Conservation (phyloP, 495 filamentous ascomycete species). For the Friedmanniomyces endolithicus region DNA sequence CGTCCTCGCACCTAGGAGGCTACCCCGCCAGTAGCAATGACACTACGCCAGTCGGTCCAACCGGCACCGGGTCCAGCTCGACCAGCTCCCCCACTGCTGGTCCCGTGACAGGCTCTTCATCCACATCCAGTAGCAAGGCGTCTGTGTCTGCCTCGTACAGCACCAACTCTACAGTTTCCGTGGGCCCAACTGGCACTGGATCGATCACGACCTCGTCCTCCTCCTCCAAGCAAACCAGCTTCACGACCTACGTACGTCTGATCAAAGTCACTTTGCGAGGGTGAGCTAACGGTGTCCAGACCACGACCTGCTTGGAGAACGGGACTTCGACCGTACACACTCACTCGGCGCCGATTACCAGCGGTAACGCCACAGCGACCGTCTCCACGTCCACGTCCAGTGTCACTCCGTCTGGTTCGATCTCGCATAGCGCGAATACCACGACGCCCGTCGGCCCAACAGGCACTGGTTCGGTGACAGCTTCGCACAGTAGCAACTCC, state of each 20-base stretch:
- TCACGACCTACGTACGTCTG: not conserved
- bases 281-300: not conserved
- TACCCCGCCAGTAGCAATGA: not conserved
- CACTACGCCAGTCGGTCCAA: not conserved
- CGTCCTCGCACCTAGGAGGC: not conserved
- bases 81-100: not conserved
- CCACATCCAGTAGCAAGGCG: not conserved
- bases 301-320: not conserved
- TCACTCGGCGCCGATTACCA: slow-evolving; percentile 1
- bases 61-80: not conserved
- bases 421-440: not conserved
- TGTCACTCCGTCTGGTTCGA: not conserved
- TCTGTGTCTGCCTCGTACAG: not conserved
- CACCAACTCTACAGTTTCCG: not conserved
- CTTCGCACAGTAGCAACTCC: too few species aligned
- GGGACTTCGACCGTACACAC: slow-evolving; percentile 3
- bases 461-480: not conserved
- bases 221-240: not conserved
- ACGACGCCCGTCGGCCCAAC: not conserved
- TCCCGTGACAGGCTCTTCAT: not conserved
- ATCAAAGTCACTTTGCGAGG: too few species aligned
- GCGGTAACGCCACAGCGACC: not conserved
- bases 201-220: not conserved
- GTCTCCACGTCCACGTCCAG: not conserved
- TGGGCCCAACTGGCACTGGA: not conserved